Conservation (phyloP, 129 eudicot genomes). For the Escallonia herrerae region DNA sequence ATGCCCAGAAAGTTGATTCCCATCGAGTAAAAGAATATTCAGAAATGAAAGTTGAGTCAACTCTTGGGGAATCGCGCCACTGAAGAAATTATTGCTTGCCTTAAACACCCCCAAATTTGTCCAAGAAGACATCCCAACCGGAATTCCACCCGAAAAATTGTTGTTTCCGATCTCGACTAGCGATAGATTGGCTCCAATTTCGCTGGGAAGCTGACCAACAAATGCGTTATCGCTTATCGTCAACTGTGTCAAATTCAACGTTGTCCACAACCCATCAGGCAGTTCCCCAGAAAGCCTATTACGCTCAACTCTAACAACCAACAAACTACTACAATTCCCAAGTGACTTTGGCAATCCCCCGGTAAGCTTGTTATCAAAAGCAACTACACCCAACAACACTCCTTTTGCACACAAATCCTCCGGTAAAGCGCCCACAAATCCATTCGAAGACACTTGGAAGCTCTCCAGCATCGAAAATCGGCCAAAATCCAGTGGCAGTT, state of each 20-base stretch:
- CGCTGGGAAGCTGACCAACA: conserved; percentile 52
- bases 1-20: conserved; percentile 54
- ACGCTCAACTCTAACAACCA: conserved; percentile 21
- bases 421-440: conserved; percentile 45
- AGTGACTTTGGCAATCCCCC: conserved; percentile 58
- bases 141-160: conserved; percentile 61
- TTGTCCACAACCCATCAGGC: conserved; percentile 67
- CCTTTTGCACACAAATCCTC: conserved; percentile 43
- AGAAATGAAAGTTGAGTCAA: conserved; percentile 45
- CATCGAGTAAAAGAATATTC: conserved; percentile 35
- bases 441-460: conserved; percentile 44
- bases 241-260: conserved; percentile 21
- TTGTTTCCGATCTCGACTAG: conserved; percentile 52
- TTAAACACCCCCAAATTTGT: conserved; percentile 29
- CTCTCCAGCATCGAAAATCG: conserved; percentile 38
- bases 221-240: conserved; percentile 42
- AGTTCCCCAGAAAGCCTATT: conserved; percentile 55
- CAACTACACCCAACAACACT: conserved; percentile 32
- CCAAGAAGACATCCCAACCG: conserved; percentile 51
- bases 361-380: conserved; percentile 33
- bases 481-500: conserved; percentile 68
- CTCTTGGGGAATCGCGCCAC: conserved; percentile 60
- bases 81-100: conserved; percentile 55
- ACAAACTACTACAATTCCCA: conserved; percentile 43
- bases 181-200: conserved; percentile 31